phyloP scores from a whole-genome alignment of 2,329 filamentous ascomycete species.

The Sporothrix mexicana region DNA sequence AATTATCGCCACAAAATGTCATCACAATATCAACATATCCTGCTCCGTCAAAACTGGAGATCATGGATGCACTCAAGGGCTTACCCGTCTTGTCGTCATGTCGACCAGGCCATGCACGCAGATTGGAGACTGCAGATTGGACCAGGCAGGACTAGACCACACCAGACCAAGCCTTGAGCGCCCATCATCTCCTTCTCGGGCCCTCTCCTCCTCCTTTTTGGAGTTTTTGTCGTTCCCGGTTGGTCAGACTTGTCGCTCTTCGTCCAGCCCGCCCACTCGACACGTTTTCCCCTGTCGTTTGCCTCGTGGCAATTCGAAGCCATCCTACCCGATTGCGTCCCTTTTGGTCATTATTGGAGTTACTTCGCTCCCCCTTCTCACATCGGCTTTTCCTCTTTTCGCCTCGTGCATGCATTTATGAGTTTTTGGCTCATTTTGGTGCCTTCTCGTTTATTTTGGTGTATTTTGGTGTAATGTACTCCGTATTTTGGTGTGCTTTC shows the following conservation, averaged over 20 bases:
- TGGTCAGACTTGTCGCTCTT: neutral
- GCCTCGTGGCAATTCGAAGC: slow-evolving; percentile 22
- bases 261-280: neutral
- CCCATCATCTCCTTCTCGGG: no score
- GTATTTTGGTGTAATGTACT: neutral
- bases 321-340: neutral
- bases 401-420: slow-evolving; percentile 21
- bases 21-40: neutral
- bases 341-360: neutral
- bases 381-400: neutral
- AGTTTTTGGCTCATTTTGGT: neutral
- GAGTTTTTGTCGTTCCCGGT: neutral
- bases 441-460: neutral
- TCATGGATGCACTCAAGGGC: slow-evolving; percentile 8
- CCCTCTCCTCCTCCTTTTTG: neutral
- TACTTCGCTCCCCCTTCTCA: neutral
- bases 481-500: neutral
- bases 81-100: slow-evolving; percentile 4
- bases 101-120: no score
- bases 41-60: slow-evolving; percentile 4
- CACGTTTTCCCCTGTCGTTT: slow-evolving; percentile 9
- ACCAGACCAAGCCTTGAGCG: no score
- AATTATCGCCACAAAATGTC: no score
- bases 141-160: no score
- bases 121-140: no score